These are phyloP conservation scores for Metschnikowia reukaufii DNA, from an alignment of 805 yeast genomes.

Conservation along the genomic window DNA sequence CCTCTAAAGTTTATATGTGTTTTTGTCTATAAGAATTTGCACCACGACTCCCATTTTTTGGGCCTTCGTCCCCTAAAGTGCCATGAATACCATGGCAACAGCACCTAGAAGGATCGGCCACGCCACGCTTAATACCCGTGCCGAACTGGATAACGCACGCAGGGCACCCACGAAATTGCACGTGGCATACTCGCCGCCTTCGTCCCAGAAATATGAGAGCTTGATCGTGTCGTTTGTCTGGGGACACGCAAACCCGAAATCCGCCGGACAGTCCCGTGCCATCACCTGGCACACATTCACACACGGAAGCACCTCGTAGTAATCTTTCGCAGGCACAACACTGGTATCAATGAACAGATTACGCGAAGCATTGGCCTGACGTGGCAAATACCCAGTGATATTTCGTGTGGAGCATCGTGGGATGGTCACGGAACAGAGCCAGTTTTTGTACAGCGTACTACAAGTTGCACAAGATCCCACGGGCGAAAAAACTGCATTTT, in stretches of 20 bases:
- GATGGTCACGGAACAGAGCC: conserved; percentile 88
- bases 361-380: conserved; percentile 56
- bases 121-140: conserved; percentile 6
- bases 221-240: conserved; percentile 29
- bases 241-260: conserved; percentile 78
- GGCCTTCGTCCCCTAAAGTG: too few species aligned
- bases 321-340: conserved; percentile 54
- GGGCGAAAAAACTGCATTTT: conserved; percentile 71
- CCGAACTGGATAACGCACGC: conserved; percentile 3
- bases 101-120: conserved; percentile 8
- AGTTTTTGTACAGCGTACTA: conserved; percentile 64
- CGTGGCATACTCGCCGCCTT: conserved; percentile 26
- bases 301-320: conserved; percentile 87
- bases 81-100: conserved; percentile 4
- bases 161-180: conserved; percentile 39
- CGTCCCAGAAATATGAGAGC: conserved; percentile 47
- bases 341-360: conserved; percentile 53
- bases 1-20: too few species aligned
- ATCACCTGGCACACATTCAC: conserved; percentile 74
- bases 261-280: conserved; percentile 81
- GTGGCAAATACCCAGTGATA: conserved; percentile 41
- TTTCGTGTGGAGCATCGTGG: conserved; percentile 75
- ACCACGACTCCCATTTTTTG: too few species aligned
- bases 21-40: too few species aligned
- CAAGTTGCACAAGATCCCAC: conserved; percentile 74